Evolutionary conservation across 352 stramenopile genomes (phyloP).

Genomic region (Globisporangium camurandrum): DNA sequence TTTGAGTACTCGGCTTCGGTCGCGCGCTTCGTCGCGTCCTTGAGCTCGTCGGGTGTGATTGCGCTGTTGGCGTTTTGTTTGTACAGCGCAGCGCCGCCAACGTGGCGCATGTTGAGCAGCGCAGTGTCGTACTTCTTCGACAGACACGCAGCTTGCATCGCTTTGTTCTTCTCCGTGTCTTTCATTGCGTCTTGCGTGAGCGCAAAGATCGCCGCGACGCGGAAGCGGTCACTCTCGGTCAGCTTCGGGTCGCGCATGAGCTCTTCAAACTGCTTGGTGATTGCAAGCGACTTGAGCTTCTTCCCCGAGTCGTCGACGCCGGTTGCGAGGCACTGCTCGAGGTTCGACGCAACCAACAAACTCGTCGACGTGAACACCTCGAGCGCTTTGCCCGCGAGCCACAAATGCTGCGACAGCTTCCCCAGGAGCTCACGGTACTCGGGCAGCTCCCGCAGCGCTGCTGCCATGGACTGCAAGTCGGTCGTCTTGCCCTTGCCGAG

Average conservation of each 20-base stretch:
- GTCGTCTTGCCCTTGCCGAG: conserved; percentile 77
- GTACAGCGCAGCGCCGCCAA: conserved; percentile 39
- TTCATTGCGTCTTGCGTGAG: conserved; percentile 90
- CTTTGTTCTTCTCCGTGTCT: conserved; percentile 76
- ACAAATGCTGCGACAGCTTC: conserved; percentile 93
- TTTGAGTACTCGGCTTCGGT: conserved; percentile 70
- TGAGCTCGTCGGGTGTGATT: conserved; percentile 51
- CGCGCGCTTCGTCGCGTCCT: conserved; percentile 57
- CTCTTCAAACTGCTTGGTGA: conserved; percentile 88
- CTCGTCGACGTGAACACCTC: conserved; percentile 85
- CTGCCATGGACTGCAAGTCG: conserved; percentile 89
- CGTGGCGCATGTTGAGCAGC: conserved; percentile 61
- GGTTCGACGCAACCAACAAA: conserved; percentile 88
- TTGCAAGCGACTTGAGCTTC: conserved; percentile 74
- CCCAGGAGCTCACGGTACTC: conserved; percentile 94
- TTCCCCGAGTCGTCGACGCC: conserved; percentile 91
- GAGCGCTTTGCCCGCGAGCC: conserved; percentile 92
- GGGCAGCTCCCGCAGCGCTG: conserved; percentile 84
- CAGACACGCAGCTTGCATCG: conserved; percentile 82
- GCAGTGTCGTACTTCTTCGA: conserved; percentile 51
- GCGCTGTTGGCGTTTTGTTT: conserved; percentile 60
- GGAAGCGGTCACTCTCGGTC: conserved; percentile 74
- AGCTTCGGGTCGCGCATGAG: conserved; percentile 79
- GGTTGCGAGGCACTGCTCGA: conserved; percentile 94
- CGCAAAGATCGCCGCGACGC: conserved; percentile 90